These are phyloP conservation scores for Dendrobium catenatum DNA, from an alignment of 106 monocot genomes.

Conservation along the genomic window DNA sequence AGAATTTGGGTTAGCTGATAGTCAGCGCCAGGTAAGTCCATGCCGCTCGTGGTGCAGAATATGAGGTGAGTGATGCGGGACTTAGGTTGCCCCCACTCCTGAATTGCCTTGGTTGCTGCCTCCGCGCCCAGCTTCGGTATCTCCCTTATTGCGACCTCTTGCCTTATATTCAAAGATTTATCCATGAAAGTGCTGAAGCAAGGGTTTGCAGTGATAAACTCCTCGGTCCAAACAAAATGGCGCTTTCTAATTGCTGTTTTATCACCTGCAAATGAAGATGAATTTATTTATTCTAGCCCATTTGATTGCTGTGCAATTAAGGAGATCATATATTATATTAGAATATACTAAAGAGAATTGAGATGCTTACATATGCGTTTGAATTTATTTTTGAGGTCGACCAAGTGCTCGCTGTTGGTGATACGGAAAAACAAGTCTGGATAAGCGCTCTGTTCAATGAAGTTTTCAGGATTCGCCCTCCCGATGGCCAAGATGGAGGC, in stretches of 20 bases:
- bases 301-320: too few relatives aligned
- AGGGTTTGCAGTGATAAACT: neutral
- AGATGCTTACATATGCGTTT: constrained; percentile 1
- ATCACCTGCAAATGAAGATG: neutral
- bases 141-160: neutral
- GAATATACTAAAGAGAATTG: neutral
- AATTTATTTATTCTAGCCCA: neutral
- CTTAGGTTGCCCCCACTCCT: constrained; percentile 9
- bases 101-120: constrained; percentile 3
- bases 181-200: neutral
- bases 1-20: constrained; percentile 6
- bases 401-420: constrained; percentile 13
- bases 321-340: constrained; percentile 2
- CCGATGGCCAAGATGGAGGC: constrained; percentile 14
- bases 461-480: neutral
- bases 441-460: constrained; percentile 6
- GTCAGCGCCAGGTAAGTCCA: constrained; percentile 9
- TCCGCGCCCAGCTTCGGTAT: neutral
- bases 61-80: constrained; percentile 5
- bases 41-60: constrained; percentile 11
- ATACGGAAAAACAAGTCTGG: constrained; percentile 6
- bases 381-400: constrained; percentile 10
- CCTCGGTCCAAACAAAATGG: neutral
- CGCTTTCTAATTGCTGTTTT: constrained; percentile 6
- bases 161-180: constrained; percentile 1